Base-by-base conservation (phyloP, 2,329 filamentous ascomycete genomes). In the Fusarium brachygibbosum region DNA sequence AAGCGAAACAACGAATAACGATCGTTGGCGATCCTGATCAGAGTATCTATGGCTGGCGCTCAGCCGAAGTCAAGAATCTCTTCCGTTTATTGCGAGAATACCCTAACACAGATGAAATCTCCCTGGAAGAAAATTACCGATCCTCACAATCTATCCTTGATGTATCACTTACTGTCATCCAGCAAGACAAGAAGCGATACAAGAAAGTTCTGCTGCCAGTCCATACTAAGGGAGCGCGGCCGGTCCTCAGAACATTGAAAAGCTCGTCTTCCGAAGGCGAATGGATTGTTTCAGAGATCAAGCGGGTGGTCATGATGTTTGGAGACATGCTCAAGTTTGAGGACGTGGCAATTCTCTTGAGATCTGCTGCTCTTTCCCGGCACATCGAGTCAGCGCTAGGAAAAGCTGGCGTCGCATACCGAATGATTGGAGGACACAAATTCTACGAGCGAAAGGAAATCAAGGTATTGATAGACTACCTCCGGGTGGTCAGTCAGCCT, bases 11-110 rank as follows among this genome's bases (percentile, higher is more conserved):
- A 58, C 87, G 89, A n/a, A 95, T 98, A 71, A 98, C 95, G 1
- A 93, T 98, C 63, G 96, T 99, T 6, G 96, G 95, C 34, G 95
- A 99, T 76, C 95, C 96, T 0, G 96, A 99, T 77, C 95, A 99
- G 79, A 98, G 94, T 77, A 99, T 99, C 59, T 99, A 98, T 77
- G 93, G 95, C 21, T 99, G 97, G 85, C 90, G 95, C 21, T 94
- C 93, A 10, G 95, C 96, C 12, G 95, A 99, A 78, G 93, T 95
- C 71, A 91, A 91, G 76, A 99, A 98, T 74, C 84, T 98, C 48
- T 87, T 88, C 69, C 89, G 92, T 4, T 90, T 99, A 84, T 87
- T 93, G 53, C 83, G 83, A 41, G 90, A 93, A 61, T 98, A 92
- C 75, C 90, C 90, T 0, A 87, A 91, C 28, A 96, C 94, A 0